phyloP scores from a whole-genome alignment of 2,329 filamentous ascomycete genomes.

The Botrytis paeoniae region DNA sequence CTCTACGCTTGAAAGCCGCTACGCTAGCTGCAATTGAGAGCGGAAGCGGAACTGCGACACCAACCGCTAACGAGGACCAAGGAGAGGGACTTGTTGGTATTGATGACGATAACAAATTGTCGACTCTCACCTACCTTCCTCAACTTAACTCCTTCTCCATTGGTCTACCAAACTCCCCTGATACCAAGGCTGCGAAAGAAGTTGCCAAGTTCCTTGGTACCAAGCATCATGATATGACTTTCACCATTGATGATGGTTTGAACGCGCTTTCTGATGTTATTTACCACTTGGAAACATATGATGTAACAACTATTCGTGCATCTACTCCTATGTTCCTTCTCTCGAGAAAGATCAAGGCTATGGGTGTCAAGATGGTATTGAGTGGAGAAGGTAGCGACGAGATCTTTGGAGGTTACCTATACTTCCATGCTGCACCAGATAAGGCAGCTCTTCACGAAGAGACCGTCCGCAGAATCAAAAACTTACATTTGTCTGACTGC shows the following conservation, averaged over 20 bases:
- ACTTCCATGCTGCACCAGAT: slow-evolving; percentile 93
- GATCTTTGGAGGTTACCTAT: slow-evolving; percentile 97
- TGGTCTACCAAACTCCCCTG: slow-evolving; percentile 86
- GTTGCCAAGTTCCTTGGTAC: slow-evolving; percentile 96
- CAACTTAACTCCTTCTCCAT: slow-evolving; percentile 99
- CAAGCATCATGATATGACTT: slow-evolving; percentile 97
- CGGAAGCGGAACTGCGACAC: slow-evolving; percentile 43
- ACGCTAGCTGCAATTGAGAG: slow-evolving; percentile 47
- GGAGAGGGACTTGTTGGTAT: slow-evolving; percentile 84
- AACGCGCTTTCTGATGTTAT: slow-evolving; percentile 97
- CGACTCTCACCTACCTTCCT: slow-evolving; percentile 85
- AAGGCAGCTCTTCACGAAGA: slow-evolving; percentile 93
- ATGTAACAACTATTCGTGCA: slow-evolving; percentile 96
- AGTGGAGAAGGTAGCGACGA: slow-evolving; percentile 96
- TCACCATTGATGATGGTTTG: slow-evolving; percentile 95
- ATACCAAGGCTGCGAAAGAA: slow-evolving; percentile 86
- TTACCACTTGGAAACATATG: slow-evolving; percentile 95
- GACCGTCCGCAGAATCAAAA: slow-evolving; percentile 90
- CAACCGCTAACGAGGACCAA: slow-evolving; percentile 53
- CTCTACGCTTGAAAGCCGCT: slow-evolving; percentile 68
- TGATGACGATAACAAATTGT: slow-evolving; percentile 85
- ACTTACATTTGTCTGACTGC: slow-evolving; percentile 94
- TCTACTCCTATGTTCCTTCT: slow-evolving; percentile 98
- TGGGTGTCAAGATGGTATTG: slow-evolving; percentile 99
- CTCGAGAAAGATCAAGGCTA: slow-evolving; percentile 97